Evolutionary conservation across 495 filamentous ascomycete genomes (phyloP).

Genomic region (Podospora fimiseda): DNA sequence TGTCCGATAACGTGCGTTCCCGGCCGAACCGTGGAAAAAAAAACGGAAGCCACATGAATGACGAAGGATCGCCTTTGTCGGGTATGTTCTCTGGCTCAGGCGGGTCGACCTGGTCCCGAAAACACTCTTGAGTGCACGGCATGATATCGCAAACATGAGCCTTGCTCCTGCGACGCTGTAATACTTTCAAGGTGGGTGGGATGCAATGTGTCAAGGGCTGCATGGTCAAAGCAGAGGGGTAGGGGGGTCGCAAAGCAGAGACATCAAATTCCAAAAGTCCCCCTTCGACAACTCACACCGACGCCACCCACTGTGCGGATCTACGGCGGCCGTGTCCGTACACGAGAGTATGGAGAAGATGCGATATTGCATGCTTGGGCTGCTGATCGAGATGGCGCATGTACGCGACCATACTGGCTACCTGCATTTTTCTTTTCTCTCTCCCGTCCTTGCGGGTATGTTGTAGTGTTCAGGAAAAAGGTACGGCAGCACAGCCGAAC

Average conservation of each 20-base stretch:
- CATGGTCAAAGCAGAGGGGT: constrained; percentile 5
- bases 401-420: constrained; percentile 8
- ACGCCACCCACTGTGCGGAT: constrained; percentile 12
- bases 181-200: background rate
- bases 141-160: constrained; percentile 7
- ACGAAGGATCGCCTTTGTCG: too few relatives aligned
- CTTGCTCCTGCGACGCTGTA: constrained; percentile 9
- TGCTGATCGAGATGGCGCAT: constrained; percentile 17
- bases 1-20: background rate
- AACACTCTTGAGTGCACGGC: constrained; percentile 5
- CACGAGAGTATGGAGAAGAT: background rate
- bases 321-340: constrained; percentile 19
- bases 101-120: constrained; percentile 1
- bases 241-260: background rate
- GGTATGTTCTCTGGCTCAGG: background rate
- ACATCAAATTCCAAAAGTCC: constrained; percentile 8
- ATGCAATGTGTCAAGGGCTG: constrained; percentile 15
- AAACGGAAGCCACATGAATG: too few relatives aligned
- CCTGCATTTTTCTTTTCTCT: background rate
- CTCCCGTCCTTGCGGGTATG: background rate
- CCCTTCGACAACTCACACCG: background rate
- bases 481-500: constrained; percentile 4
- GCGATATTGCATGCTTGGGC: constrained; percentile 4
- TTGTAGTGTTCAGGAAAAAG: background rate
- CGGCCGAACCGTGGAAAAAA: background rate